Conservation (phyloP, 495 filamentous ascomycete genomes). For the Terfezia boudieri region DNA sequence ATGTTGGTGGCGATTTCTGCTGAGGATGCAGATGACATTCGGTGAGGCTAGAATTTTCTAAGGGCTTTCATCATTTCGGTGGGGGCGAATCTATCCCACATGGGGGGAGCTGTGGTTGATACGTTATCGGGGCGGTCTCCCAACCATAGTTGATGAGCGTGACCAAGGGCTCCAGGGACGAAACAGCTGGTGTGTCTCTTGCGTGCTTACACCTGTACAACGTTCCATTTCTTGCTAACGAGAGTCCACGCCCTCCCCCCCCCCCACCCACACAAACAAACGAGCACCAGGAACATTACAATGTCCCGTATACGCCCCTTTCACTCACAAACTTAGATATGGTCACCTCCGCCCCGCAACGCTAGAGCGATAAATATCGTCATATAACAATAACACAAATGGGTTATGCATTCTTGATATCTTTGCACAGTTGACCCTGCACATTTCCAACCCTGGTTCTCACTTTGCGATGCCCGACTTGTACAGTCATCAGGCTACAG, state of each 20-base stretch:
- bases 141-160: too few species aligned
- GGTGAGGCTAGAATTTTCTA: too few species aligned
- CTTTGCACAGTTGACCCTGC: background rate
- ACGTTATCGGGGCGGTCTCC: too few species aligned
- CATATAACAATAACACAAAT: background rate
- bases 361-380: background rate
- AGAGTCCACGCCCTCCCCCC: background rate
- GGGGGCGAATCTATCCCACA: too few species aligned
- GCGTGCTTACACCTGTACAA: background rate
- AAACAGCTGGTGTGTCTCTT: background rate
- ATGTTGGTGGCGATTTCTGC: too few species aligned
- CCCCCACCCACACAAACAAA: background rate
- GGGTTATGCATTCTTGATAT: background rate
- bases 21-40: too few species aligned
- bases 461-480: background rate
- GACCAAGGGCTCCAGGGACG: too few species aligned
- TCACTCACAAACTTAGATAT: background rate
- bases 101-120: too few species aligned
- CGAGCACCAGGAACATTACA: background rate
- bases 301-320: background rate
- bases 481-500: background rate
- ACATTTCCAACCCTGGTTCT: background rate
- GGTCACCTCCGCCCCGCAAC: background rate
- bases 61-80: too few species aligned
- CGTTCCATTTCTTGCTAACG: background rate